Percentiles rank a stretch among this genome's conserved stretches.
phyloP scores from a whole-genome alignment of 192 early-diverging fungal genomes.

The Podila epigama region DNA sequence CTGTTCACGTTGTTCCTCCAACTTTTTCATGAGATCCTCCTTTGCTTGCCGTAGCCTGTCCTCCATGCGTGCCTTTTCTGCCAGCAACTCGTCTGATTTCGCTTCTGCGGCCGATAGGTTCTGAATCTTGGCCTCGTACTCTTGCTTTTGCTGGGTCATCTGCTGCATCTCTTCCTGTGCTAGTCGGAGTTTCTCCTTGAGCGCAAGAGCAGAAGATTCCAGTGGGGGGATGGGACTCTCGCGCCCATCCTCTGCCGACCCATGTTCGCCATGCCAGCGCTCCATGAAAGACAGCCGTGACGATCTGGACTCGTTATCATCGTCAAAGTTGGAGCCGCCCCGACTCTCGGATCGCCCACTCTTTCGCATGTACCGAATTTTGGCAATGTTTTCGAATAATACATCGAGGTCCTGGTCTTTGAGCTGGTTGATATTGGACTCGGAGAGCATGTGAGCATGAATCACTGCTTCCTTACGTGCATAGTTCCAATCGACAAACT shows the following conservation, averaged over 20 bases:
- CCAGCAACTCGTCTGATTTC: slow-evolving; percentile 50
- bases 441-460: slow-evolving; percentile 56
- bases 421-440: slow-evolving; percentile 52
- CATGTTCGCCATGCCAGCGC: slow-evolving; percentile 30
- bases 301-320: slow-evolving; percentile 48
- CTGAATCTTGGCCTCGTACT: slow-evolving; percentile 63
- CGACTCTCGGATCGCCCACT: slow-evolving; percentile 59
- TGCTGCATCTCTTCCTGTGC: slow-evolving; percentile 64
- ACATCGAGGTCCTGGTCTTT: slow-evolving; percentile 66
- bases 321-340: slow-evolving; percentile 48
- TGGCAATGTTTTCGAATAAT: slow-evolving; percentile 64
- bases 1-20: slow-evolving; percentile 60
- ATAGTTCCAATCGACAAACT: slow-evolving; percentile 79
- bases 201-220: slow-evolving; percentile 48
- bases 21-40: slow-evolving; percentile 58
- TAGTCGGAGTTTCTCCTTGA: slow-evolving; percentile 53
- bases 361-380: slow-evolving; percentile 57
- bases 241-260: slow-evolving; percentile 55
- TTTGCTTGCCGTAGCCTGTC: slow-evolving; percentile 52
- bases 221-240: slow-evolving; percentile 55
- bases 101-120: slow-evolving; percentile 48
- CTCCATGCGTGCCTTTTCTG: slow-evolving; percentile 53
- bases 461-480: slow-evolving; percentile 75
- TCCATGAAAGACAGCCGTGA: slow-evolving; percentile 32
- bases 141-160: slow-evolving; percentile 57